Conservation (phyloP, 768 basidiomycete species). For the Rhodosporidiobolus sp. region DNA sequence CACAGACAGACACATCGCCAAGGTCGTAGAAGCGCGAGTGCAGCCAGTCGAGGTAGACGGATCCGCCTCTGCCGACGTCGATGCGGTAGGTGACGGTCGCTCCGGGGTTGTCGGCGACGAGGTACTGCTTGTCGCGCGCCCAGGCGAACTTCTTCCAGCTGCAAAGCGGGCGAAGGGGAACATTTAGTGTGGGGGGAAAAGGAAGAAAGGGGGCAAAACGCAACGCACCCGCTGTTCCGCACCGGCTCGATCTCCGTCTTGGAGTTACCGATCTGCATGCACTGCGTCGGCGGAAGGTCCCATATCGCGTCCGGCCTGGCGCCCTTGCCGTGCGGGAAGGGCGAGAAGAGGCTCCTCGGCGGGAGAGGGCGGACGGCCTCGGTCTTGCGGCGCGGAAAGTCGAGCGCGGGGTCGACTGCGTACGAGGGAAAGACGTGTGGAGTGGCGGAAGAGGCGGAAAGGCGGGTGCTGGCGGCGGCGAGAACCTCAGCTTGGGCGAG, state of each 20-base stretch:
- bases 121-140: slow-evolving; percentile 47
- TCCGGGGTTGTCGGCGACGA: slow-evolving; percentile 44
- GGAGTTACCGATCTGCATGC: slow-evolving; percentile 33
- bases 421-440: neutral
- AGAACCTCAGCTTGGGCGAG: slow-evolving; percentile 46
- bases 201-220: neutral
- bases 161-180: neutral
- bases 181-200: neutral
- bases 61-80: slow-evolving; percentile 33
- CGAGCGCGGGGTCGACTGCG: slow-evolving; percentile 18
- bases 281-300: slow-evolving; percentile 8
- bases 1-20: slow-evolving; percentile 34
- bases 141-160: slow-evolving; percentile 32
- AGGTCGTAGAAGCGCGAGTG: slow-evolving; percentile 34
- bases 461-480: neutral
- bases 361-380: slow-evolving; percentile 15
- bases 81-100: slow-evolving; percentile 43
- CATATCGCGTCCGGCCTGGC: neutral
- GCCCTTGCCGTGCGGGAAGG: slow-evolving; percentile 1
- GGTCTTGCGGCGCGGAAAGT: slow-evolving; percentile 4
- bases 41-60: slow-evolving; percentile 28
- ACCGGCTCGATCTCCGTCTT: slow-evolving; percentile 15
- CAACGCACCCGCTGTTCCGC: slow-evolving; percentile 16
- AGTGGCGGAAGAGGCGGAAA: neutral
- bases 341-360: slow-evolving; percentile 19